A percentile compares a stretch with the other conserved stretches of the same genome.
phyloP scores from a whole-genome alignment of 2,329 filamentous ascomycete genomes.

The Fusarium coicis region DNA sequence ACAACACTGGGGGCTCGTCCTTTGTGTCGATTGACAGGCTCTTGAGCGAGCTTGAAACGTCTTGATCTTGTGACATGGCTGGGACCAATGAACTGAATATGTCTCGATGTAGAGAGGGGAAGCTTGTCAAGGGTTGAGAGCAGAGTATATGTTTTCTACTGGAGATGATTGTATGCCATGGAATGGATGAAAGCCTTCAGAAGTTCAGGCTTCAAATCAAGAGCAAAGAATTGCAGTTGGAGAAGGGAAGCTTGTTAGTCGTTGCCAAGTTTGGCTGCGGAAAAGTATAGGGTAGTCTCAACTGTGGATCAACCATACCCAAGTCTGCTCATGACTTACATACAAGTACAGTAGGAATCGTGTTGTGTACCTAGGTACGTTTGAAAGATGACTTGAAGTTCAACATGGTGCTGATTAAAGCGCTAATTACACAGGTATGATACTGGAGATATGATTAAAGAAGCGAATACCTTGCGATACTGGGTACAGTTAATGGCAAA shows the following conservation, averaged over 20 bases:
- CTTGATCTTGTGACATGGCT: conserved; percentile 40
- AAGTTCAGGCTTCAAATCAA: neutral
- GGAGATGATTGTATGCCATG: neutral
- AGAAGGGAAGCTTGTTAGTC: neutral
- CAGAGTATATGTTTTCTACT: neutral
- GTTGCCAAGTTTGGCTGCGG: conserved; percentile 26
- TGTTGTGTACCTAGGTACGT: neutral
- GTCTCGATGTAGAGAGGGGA: neutral
- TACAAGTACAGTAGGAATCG: neutral
- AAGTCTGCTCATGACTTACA: neutral
- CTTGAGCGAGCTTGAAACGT: conserved; percentile 47
- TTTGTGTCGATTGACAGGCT: conserved; percentile 46
- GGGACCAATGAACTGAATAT: neutral
- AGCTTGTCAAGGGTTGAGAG: neutral
- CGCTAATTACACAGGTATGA: rapidly evolving
- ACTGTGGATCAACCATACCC: neutral
- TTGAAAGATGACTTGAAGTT: neutral
- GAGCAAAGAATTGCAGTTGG: conserved; percentile 8
- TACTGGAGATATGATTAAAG: no score
- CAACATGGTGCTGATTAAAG: rapidly evolving
- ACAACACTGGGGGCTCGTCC: conserved; percentile 23
- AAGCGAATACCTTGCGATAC: rapidly evolving
- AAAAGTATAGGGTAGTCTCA: conserved; percentile 24
- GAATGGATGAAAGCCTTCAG: neutral
- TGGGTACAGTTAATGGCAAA: neutral